phyloP scores from a whole-genome alignment of 352 stramenopile species.

The Ochromonadaceae sp. region DNA sequence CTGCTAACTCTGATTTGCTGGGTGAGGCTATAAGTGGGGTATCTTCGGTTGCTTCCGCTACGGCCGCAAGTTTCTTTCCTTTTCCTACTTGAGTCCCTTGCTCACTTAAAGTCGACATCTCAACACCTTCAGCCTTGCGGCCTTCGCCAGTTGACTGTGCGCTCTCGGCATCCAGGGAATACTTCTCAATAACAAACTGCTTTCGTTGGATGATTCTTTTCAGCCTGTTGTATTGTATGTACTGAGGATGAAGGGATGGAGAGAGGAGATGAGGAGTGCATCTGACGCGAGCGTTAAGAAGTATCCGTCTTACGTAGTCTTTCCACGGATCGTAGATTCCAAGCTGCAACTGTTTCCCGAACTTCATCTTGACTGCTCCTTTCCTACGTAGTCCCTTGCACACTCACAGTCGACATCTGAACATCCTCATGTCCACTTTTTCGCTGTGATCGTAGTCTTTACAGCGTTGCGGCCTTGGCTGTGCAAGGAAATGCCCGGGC shows the following conservation, averaged over 20 bases:
- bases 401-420: no score
- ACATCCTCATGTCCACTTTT: no score
- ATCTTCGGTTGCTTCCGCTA: constrained; percentile 1
- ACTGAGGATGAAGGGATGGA: constrained; percentile 34
- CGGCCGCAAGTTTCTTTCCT: background rate
- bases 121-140: no score
- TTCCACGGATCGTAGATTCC: constrained; percentile 65
- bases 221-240: constrained; percentile 50
- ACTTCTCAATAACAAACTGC: constrained; percentile 57
- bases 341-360: constrained; percentile 75
- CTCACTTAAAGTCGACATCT: constrained; percentile 41
- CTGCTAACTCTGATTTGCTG: background rate
- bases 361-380: no score
- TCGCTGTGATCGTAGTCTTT: no score
- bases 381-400: no score
- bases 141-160: no score
- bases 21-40: background rate
- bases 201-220: constrained; percentile 73
- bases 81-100: no score
- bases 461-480: no score
- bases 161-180: constrained; percentile 49
- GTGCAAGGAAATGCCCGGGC: no score
- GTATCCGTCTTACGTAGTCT: constrained; percentile 45
- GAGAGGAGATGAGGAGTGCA: background rate
- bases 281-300: background rate